phyloP scores from a whole-genome alignment of 169 alveolate species.

The Pseudocohnilembus persalinus region DNA sequence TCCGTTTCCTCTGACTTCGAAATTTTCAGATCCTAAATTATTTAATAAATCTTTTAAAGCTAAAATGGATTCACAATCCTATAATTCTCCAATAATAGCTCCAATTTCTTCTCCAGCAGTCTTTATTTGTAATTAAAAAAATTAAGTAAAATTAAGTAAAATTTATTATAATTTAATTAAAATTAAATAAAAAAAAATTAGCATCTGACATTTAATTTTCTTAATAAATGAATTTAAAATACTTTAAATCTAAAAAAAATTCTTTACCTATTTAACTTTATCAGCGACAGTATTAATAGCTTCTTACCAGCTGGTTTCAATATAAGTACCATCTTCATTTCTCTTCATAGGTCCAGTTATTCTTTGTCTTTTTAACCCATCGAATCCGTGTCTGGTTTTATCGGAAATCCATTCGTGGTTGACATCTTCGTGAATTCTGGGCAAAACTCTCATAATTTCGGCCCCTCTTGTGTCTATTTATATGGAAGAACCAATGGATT shows the following conservation, averaged over 20 bases:
- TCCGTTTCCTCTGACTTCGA: slow-evolving; percentile 59
- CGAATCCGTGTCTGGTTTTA: slow-evolving; percentile 78
- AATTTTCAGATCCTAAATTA: slow-evolving; percentile 66
- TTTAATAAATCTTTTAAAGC: slow-evolving; percentile 75
- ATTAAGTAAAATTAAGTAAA: no score
- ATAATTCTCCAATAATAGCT: slow-evolving; percentile 70
- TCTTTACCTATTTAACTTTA: slow-evolving; percentile 25
- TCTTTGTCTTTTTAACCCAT: slow-evolving; percentile 78
- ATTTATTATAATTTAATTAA: no score
- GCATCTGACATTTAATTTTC: no score
- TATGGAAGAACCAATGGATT: slow-evolving; percentile 64
- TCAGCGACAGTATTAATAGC: slow-evolving; percentile 57
- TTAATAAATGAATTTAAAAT: no score
- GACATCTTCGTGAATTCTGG: slow-evolving; percentile 78
- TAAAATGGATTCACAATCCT: slow-evolving; percentile 66
- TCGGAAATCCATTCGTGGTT: slow-evolving; percentile 82
- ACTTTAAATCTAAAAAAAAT: no score
- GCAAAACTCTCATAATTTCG: slow-evolving; percentile 78
- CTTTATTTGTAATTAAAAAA: no score
- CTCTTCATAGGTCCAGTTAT: slow-evolving; percentile 60
- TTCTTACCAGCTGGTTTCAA: slow-evolving; percentile 70
- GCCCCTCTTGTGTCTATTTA: slow-evolving; percentile 75
- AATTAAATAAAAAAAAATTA: no score
- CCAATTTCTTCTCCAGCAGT: slow-evolving; percentile 62
- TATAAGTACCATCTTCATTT: slow-evolving; percentile 52